These are phyloP conservation scores for Lobosporangium transversale DNA, from an alignment of 192 early-diverging fungal genomes.

Conservation along the genomic window DNA sequence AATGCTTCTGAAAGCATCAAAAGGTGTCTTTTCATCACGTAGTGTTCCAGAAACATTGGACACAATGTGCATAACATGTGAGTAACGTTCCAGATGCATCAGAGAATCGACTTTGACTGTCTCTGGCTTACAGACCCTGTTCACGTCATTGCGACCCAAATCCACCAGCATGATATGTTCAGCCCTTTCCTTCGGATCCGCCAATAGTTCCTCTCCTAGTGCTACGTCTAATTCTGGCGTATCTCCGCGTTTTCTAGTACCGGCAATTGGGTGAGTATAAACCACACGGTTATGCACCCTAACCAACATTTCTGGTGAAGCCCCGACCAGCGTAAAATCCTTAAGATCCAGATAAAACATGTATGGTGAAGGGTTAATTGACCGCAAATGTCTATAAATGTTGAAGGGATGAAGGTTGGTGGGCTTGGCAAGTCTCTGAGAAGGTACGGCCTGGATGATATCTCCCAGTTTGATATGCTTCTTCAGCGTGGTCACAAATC, in stretches of 20 bases:
- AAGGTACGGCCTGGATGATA: slow-evolving; percentile 98
- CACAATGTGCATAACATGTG: slow-evolving; percentile 99
- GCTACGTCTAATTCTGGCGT: slow-evolving; percentile 89
- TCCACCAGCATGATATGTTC: slow-evolving; percentile 99
- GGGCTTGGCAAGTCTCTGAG: slow-evolving; percentile 86
- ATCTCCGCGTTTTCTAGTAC: slow-evolving; percentile 91
- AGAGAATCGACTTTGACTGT: slow-evolving; percentile 95
- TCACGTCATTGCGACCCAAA: slow-evolving; percentile 97
- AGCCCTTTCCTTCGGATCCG: slow-evolving; percentile 95
- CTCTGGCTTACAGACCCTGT: slow-evolving; percentile 93
- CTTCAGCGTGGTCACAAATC: slow-evolving; percentile 89
- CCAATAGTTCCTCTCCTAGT: slow-evolving; percentile 87
- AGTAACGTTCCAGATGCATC: slow-evolving; percentile 97
- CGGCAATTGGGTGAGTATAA: slow-evolving; percentile 97
- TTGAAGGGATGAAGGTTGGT: slow-evolving; percentile 98
- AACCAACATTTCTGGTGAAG: slow-evolving; percentile 97
- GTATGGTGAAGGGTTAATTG: slow-evolving; percentile 98
- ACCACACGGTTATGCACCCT: slow-evolving; percentile 87
- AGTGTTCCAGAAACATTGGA: slow-evolving; percentile 92
- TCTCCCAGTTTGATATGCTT: slow-evolving; percentile 94
- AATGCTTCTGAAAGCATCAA: slow-evolving; percentile 96
- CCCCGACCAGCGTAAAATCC: slow-evolving; percentile 95
- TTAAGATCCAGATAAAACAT: slow-evolving; percentile 99
- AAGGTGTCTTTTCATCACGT: slow-evolving; percentile 88
- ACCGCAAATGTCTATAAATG: slow-evolving; percentile 94